These are phyloP conservation scores for Ulota crispa DNA, from an alignment of 225 moss, liverwort and hornwort species.

Conservation along the genomic window DNA sequence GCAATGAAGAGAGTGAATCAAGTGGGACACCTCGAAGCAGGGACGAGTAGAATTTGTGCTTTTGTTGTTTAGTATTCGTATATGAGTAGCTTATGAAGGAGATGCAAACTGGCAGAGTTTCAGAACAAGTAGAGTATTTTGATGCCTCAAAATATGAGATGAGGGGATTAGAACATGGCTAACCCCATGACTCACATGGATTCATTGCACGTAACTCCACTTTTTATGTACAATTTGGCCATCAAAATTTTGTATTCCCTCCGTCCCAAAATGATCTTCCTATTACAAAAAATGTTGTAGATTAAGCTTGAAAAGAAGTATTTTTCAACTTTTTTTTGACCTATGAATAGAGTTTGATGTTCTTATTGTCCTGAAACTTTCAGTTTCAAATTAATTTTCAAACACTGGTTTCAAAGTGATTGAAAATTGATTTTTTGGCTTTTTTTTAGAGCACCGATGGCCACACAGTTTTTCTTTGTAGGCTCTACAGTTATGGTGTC, in stretches of 20 bases:
- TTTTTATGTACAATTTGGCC: not conserved
- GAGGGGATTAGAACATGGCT: not conserved
- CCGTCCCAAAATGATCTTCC: too few relatives aligned
- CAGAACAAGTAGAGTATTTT: not conserved
- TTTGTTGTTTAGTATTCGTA: not conserved
- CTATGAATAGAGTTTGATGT: too few relatives aligned
- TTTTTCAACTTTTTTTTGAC: too few relatives aligned
- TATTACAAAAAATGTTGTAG: too few relatives aligned
- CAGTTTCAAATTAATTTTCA: too few relatives aligned
- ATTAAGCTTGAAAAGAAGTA: too few relatives aligned
- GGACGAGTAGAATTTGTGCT: conserved; percentile 2
- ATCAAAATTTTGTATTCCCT: not conserved
- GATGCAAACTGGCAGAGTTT: not conserved
- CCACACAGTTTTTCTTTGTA: too few relatives aligned
- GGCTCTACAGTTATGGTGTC: too few relatives aligned
- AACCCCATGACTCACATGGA: not conserved
- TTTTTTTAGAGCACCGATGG: too few relatives aligned
- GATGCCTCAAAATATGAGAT: not conserved
- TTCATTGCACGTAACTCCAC: not conserved
- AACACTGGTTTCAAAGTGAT: too few relatives aligned
- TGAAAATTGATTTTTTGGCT: too few relatives aligned
- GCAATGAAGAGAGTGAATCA: conserved; percentile 8
- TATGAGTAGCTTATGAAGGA: not conserved
- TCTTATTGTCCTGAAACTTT: too few relatives aligned
- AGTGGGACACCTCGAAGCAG: conserved; percentile 5